These are phyloP conservation scores for Micromonas commoda DNA, from an alignment of 139 green algal species.

Conservation along the genomic window DNA sequence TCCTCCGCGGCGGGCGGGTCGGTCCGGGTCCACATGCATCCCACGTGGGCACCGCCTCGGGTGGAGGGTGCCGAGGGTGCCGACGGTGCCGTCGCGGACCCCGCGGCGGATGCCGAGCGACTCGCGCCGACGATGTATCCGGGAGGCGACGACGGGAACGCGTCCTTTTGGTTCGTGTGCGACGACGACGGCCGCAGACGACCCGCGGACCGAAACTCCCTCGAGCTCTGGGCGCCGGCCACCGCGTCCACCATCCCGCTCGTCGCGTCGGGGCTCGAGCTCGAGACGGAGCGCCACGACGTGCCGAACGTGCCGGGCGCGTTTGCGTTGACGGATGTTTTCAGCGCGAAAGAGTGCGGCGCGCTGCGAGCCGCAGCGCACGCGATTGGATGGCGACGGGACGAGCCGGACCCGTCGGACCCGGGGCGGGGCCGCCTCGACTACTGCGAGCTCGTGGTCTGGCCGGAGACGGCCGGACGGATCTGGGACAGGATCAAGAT, in stretches of 20 bases:
- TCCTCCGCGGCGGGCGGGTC: background rate
- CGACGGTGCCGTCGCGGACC: background rate
- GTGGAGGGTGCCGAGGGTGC: background rate
- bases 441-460: constrained; percentile 19
- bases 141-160: background rate
- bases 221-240: background rate
- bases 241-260: background rate
- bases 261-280: background rate
- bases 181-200: constrained; percentile 12
- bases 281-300: background rate
- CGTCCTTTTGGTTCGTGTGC: background rate
- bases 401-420: background rate
- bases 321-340: constrained; percentile 10
- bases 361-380: background rate
- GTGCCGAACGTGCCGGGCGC: constrained; percentile 6
- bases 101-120: background rate
- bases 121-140: background rate
- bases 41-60: background rate
- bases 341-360: background rate
- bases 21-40: background rate
- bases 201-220: background rate
- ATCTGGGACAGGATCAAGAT: constrained; percentile 4
- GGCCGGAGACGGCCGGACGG: background rate
- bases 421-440: background rate
- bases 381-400: background rate